These are phyloP conservation scores for Pueraria montana DNA, from an alignment of 306 rosid genomes.

Conservation along the genomic window DNA sequence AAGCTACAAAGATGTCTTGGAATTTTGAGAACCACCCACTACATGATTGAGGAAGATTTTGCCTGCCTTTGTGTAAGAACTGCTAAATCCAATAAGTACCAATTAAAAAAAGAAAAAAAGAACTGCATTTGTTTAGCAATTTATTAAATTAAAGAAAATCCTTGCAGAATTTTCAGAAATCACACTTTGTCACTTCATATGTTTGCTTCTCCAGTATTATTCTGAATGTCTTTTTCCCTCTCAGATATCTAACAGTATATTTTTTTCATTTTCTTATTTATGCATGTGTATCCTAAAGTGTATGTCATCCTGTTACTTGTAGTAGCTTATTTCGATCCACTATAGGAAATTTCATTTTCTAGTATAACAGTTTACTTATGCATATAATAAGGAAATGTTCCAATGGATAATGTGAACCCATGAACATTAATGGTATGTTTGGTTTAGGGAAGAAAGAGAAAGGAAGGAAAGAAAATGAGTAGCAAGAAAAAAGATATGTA, in stretches of 20 bases:
- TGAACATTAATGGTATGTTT: neutral
- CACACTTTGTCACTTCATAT: constrained; percentile 3
- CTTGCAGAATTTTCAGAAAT: constrained; percentile 21
- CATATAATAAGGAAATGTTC: constrained; percentile 6
- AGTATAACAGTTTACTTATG: constrained; percentile 12
- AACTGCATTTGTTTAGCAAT: neutral
- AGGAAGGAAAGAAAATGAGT: too few relatives aligned
- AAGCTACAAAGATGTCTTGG: constrained; percentile 15
- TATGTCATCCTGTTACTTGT: constrained; percentile 4
- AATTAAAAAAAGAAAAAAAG: neutral
- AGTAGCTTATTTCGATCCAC: constrained; percentile 2
- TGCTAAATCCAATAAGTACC: neutral
- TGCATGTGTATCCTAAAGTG: constrained; percentile 19
- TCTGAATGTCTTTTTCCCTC: neutral
- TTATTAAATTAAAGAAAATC: constrained; percentile 4
- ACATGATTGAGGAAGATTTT: constrained; percentile 4
- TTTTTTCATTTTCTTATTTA: neutral
- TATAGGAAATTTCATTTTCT: neutral
- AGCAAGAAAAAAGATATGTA: too few relatives aligned
- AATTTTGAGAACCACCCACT: constrained; percentile 22
- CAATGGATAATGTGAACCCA: constrained; percentile 16
- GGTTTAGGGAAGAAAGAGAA: too few relatives aligned
- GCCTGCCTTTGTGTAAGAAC: constrained; percentile 16
- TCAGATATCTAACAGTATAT: constrained; percentile 1
- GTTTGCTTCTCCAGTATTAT: constrained; percentile 3